Conservation (phyloP, 2,329 filamentous ascomycete species). For the Thelonectria discophora region DNA sequence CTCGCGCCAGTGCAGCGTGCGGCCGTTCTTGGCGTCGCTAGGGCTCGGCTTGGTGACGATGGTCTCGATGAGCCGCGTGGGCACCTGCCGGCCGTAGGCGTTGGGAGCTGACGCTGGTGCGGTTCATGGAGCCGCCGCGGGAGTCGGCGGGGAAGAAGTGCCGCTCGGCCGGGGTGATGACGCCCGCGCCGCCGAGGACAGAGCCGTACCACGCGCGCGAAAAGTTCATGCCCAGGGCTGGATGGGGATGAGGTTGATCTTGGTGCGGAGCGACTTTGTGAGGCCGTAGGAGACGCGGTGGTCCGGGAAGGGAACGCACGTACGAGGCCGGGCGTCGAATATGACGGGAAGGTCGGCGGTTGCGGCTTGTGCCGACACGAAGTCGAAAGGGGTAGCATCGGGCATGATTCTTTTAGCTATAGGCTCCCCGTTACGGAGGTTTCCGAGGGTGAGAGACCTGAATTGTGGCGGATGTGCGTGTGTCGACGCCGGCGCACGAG, state of each 20-base stretch:
- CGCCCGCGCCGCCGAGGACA: constrained; percentile 40
- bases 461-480: constrained; percentile 65
- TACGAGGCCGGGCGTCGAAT: constrained; percentile 66
- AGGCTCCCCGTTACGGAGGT: constrained; percentile 64
- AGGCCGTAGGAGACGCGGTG: constrained; percentile 64
- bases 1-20: constrained; percentile 71
- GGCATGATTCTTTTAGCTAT: constrained; percentile 62
- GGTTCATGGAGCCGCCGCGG: constrained; percentile 32
- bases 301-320: constrained; percentile 73
- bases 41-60: constrained; percentile 65
- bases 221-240: constrained; percentile 64
- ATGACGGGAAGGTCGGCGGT: constrained; percentile 70
- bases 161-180: constrained; percentile 52
- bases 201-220: constrained; percentile 53
- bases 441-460: constrained; percentile 58
- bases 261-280: constrained; percentile 50
- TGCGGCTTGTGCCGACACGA: constrained; percentile 61
- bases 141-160: constrained; percentile 50
- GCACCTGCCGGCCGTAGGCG: constrained; percentile 63
- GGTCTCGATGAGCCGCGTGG: constrained; percentile 66
- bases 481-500: constrained; percentile 64
- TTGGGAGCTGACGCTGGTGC: constrained; percentile 53
- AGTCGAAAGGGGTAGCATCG: constrained; percentile 66
- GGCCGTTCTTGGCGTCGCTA: constrained; percentile 64
- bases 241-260: constrained; percentile 68